Evolutionary conservation across 2,329 filamentous ascomycete genomes (phyloP), one percentile per base, ranked within the genome.

Genomic region (Penicillium crustosum): DNA sequence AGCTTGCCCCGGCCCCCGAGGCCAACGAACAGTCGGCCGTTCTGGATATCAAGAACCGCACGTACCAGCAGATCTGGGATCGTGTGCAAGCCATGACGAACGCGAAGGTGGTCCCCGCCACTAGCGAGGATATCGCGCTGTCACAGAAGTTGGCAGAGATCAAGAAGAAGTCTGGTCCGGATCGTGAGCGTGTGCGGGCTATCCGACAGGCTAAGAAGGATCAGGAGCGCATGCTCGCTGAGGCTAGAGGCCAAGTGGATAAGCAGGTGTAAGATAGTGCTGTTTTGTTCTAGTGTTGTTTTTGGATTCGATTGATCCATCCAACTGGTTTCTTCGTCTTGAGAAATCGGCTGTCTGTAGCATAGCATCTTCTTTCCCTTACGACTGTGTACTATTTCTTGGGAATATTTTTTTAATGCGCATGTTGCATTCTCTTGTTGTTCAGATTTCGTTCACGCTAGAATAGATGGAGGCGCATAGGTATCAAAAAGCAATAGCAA

Each of bases 201-300:
- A 75, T 76, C 53, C 71, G 76, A 12, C 76, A 79, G 64, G 72
- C 71, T 35, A 77, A 76, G 68, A 75, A 75, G 68, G 77, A 79
- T 57, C 74, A 79, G 65, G 75, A 78, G 67, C 70, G 71, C 36
- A 75, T 79, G 68, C 62, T 80, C 62, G 70, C 74, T 61, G 75
- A 75, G 59, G 77, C 78, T 25, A 72, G 73, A 59, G 76, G 75
- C 59, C 77, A 78, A 59, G 72, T 77, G 25, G 76, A 77, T 61
- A 77, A 72, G 66, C 62, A 70, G 62, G 63, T 73, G 54, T 73
- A 66, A 65, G 59, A 53, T 56, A 55, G 48, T 35, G 38, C 54
- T 27, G 39, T 23, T 51, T 17, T 50, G n/a, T 35, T 59, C 57
- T 29, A 52, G 42, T 55, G 25, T 55, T 62, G 55, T 55, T 39